Evolutionary conservation across 176 grass and related monocot genomes (phyloP), one percentile per base, ranked within the genome.

Genomic region (Aegilops sharonensis): DNA sequence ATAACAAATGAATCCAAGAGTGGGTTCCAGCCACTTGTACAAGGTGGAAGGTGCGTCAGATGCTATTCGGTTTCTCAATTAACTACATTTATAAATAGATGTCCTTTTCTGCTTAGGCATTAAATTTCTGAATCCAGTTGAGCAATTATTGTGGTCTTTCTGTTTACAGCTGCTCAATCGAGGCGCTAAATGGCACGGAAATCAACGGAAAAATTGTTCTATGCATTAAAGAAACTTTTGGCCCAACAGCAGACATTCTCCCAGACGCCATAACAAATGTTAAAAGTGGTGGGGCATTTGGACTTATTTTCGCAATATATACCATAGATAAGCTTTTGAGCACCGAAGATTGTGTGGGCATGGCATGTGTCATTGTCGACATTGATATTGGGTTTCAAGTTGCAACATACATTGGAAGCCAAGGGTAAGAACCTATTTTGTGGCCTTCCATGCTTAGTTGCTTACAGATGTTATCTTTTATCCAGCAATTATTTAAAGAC

Each of bases 331-430:
- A 40, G 54, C 47, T 85, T 85, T 3, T 30, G 4, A 57, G 75
- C 74, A 68, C 74, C 37, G 63, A 85, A 12, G 23, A 68, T 57
- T 85, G 62, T 18, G 3, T 9, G 10, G 84, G 75, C 14, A 59
- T 69, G 2, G 31, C 84, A 4, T 85, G 74, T 69, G 84, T 85
- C 57, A 21, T 85, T 27, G 30, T 85, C 2, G 84, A 85, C 47
- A 56, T 31, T 69, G 63, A 78, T 31, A 68, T 59, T 69, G 84
- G 63, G 15, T 85, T 29, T 68, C 62, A 78, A 42, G 29, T 77
- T 78, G 30, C 37, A 39, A 57, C 74, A 85, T 85, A 85, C 63
- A 85, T 85, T 13, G 75, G 62, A 36, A 85, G 84, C 64, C 45
- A 78, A 54, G 68, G 74, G 84, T 78, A 39, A 68, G 5, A 42